Evolutionary conservation across 768 basidiomycete genomes (phyloP), one percentile per base, ranked within the genome.

Genomic region (Hericium coralloides): DNA sequence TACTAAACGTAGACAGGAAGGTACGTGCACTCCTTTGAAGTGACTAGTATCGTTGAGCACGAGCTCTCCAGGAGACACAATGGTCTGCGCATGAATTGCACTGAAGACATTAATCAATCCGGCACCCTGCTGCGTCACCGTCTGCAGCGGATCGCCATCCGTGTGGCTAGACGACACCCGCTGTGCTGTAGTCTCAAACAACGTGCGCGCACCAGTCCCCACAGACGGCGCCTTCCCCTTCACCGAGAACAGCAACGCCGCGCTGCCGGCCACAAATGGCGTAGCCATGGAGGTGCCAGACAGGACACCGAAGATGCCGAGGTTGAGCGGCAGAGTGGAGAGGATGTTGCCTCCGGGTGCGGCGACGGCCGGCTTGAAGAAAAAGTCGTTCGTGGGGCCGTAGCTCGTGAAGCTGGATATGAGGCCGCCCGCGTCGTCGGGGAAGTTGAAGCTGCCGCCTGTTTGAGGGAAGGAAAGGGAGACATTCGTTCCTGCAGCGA

Each of bases 1-100:
- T 12, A 26, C 25, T 4, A 6, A 10, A 0, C 22, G 31, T 4
- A 10, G 23, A 61, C 7, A 56, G 36, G 17, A 26, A 41, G 20
- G 14, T 18, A 69, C 77, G 58, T 63, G 79, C 78, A 65, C 51
- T 37, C 69, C 66, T 52, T 72, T 68, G 66, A 81, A 79, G 64
- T 83, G 72, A 8, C 79, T 75, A 3, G 84, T 86, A 65, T 86
- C 85, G 60, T 88, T 87, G 41, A 85, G 68, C 38, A 80, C 61
- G n/a, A 87, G 70, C 63, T 84, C 78, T 14, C 76, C 74, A 5
- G 82, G 83, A 4, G 77, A 74, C 25, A 87, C 68, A 39, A 79
- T 64, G 4, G 82, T 78, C 0, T 73, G 76, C 4, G 77, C 70
- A 53, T 78, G 74, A 49, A 86, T 71, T 0, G 85, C 84, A 55